These are phyloP conservation scores for Apiotrichum sp. DNA, from an alignment of 1,284 basidiomycete species.

Conservation along the genomic window DNA sequence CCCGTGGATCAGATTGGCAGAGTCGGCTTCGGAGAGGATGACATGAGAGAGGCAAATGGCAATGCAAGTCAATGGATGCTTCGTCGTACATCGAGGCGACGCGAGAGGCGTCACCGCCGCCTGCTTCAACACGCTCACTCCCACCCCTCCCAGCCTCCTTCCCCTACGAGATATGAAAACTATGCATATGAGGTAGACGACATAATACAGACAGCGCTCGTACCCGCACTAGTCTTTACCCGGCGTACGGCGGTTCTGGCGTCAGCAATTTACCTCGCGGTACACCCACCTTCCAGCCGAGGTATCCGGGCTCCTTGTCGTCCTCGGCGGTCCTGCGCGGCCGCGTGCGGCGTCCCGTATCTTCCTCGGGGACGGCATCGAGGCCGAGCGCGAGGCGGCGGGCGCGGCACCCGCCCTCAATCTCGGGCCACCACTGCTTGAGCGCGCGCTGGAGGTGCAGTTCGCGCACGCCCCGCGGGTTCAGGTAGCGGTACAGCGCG, in stretches of 20 bases:
- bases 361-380: conserved; percentile 13
- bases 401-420: conserved; percentile 64
- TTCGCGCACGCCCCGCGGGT: conserved; percentile 83
- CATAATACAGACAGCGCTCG: too few relatives aligned
- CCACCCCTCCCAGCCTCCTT: too few relatives aligned
- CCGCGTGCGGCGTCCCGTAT: conserved; percentile 8
- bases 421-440: conserved; percentile 76
- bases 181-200: too few relatives aligned
- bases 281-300: conserved; percentile 30
- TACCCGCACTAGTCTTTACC: not conserved
- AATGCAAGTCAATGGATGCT: too few relatives aligned
- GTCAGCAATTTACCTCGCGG: not conserved
- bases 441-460: conserved; percentile 70
- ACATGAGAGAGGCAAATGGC: too few relatives aligned
- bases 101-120: too few relatives aligned
- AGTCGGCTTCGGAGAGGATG: too few relatives aligned
- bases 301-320: conserved; percentile 26
- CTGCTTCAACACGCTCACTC: too few relatives aligned
- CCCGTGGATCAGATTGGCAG: too few relatives aligned
- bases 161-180: too few relatives aligned
- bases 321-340: conserved; percentile 15
- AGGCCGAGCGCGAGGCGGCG: conserved; percentile 29
- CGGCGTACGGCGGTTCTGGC: conserved; percentile 3
- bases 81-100: too few relatives aligned
- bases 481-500: conserved; percentile 79